Base-by-base conservation (phyloP, 305 asterid species). In the Solanum aculeatissimum region DNA sequence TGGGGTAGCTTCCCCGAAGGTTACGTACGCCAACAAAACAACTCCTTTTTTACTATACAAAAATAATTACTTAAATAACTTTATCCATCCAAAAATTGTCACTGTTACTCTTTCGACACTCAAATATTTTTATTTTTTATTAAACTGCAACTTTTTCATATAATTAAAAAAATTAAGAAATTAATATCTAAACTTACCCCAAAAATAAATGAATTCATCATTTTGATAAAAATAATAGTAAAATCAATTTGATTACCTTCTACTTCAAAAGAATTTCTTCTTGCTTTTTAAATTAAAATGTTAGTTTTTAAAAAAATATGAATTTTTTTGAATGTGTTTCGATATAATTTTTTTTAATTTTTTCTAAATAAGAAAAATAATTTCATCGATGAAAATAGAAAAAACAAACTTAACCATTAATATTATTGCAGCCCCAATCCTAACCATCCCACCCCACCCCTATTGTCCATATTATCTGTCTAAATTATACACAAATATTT, bases 1-100 rank as follows among this genome's bases (percentile, higher is more conserved):
- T 18, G 75, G 80, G 63, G 83, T 83, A 57, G 65, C 84, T 27
- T 69, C 84, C 70, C 35, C 80, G 47, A 54, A 84, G 23, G 81
- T 85, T 35, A 57, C 81, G 87, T 87, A 86, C 86, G 86, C 90
- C 84, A 85, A 83, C 88, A 88, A 21, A 45, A 16, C 43, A 16
- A 75, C 62, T 65, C 35, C 12, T 5, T 23, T 23, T 43, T 40
- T 10, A 19, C 5, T 38, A 5, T 14, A n/a, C 53, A 70, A 42
- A 25, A 43, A 84, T 8, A 9, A 79, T 14, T 4, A 35, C 6
- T 35, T 16, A 18, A 9, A 58, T 57, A 40, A 47, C 18, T 53
- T 19, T 65, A 78, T 21, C 69, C 45, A 32, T 13, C 16, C 57
- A 63, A 16, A 51, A 45, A 81, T 27, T 27, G 68, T 51, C 65